Conservation (phyloP, 2,329 filamentous ascomycete species). For the Fusarium transvaalense region DNA sequence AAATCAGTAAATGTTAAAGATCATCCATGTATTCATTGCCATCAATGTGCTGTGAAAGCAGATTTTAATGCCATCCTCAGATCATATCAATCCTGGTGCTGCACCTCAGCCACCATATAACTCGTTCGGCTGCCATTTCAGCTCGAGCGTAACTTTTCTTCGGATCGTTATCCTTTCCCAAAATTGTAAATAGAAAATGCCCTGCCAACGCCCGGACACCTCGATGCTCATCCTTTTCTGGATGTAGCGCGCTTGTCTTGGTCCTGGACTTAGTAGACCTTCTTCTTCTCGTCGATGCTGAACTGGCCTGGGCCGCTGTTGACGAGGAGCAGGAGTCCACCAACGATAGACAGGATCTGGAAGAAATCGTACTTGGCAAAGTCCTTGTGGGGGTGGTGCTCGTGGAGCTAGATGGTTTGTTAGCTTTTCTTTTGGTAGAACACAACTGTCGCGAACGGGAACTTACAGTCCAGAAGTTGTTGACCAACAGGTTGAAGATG, state of each 20-base stretch:
- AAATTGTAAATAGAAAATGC: slow-evolving; percentile 40
- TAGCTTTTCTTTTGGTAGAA: neutral
- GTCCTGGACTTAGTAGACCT: slow-evolving; percentile 82
- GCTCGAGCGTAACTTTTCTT: slow-evolving; percentile 31
- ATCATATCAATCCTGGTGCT: slow-evolving; percentile 28
- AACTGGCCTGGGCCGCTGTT: slow-evolving; percentile 99
- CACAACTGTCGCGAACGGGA: neutral
- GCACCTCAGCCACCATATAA: slow-evolving; percentile 18
- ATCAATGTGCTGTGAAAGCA: slow-evolving; percentile 35
- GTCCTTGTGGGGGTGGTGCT: slow-evolving; percentile 98
- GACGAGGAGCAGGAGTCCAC: slow-evolving; percentile 93
- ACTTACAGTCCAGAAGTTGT: slow-evolving; percentile 99
- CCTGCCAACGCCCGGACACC: slow-evolving; percentile 43
- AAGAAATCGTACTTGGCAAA: slow-evolving; percentile 99
- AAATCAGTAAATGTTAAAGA: slow-evolving; percentile 14
- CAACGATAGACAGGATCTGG: slow-evolving; percentile 98
- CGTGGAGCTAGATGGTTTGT: slow-evolving; percentile 76
- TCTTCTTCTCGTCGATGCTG: slow-evolving; percentile 99
- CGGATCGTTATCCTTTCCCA: slow-evolving; percentile 32
- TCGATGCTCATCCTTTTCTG: slow-evolving; percentile 25
- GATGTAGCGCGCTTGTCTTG: slow-evolving; percentile 15
- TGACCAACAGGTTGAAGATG: slow-evolving; percentile 95
- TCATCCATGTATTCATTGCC: slow-evolving; percentile 42
- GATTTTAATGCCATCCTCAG: slow-evolving; percentile 27
- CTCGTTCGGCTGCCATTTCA: slow-evolving; percentile 15